These are phyloP conservation scores for Nadsonia starkeyi-henricii DNA, from an alignment of 1,139 yeast species.

Conservation along the genomic window DNA sequence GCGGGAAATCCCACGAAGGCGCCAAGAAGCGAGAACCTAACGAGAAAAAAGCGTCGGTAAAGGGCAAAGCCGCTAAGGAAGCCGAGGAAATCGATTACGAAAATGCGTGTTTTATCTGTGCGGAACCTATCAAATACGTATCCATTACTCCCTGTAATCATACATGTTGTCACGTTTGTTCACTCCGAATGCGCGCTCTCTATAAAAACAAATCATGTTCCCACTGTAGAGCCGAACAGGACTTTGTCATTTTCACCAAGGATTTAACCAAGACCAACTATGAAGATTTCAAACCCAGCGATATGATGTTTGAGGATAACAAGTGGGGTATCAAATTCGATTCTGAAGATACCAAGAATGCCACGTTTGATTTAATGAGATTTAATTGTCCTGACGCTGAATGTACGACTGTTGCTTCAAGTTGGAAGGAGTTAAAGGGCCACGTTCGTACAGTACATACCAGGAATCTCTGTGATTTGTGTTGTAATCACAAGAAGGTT, in stretches of 20 bases:
- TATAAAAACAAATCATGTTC: conserved; percentile 65
- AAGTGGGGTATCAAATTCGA: conserved; percentile 23
- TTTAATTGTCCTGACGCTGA: conserved; percentile 39
- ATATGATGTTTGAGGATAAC: conserved; percentile 21
- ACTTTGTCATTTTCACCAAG: conserved; percentile 45
- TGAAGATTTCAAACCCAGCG: conserved; percentile 25
- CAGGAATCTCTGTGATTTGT: conserved; percentile 54
- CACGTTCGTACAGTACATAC: conserved; percentile 56
- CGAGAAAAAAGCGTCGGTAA: not conserved
- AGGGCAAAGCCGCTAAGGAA: conserved; percentile 2
- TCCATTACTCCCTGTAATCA: conserved; percentile 80
- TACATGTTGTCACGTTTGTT: conserved; percentile 68
- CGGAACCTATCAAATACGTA: conserved; percentile 46
- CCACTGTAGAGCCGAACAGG: conserved; percentile 60
- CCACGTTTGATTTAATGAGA: conserved; percentile 38
- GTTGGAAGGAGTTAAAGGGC: conserved; percentile 44
- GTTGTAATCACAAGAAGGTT: conserved; percentile 61
- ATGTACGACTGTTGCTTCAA: conserved; percentile 31
- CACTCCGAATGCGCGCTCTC: conserved; percentile 69
- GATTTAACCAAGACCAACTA: conserved; percentile 28
- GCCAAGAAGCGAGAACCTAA: not conserved
- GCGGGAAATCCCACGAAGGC: not conserved
- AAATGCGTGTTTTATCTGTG: conserved; percentile 69
- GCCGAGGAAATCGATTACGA: conserved; percentile 8
- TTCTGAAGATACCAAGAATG: conserved; percentile 22